Base-by-base conservation (phyloP, 345 rosid species). In the Brassica rapa region DNA sequence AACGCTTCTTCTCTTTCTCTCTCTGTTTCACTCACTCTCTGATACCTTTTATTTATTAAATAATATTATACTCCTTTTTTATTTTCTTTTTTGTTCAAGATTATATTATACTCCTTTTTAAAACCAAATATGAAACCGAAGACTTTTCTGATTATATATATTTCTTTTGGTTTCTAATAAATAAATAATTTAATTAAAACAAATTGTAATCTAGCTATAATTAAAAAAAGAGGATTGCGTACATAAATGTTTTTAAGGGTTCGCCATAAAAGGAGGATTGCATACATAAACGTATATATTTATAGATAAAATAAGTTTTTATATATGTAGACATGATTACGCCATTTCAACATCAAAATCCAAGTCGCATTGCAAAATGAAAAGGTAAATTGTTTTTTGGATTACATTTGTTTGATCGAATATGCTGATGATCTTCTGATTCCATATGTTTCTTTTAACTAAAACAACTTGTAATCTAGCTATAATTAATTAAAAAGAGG, bases 41-140 rank as follows among this genome's bases (percentile, higher is more conserved):
- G 15, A n/a, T 12, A 43, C 43, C 19, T 6, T 72, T 41, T 65
- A 66, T 66, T 60, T 72, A 72, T 56, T 59, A 67, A 3, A 3
- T 59, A 60, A 60, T 73, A 67, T 46, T 33, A 73, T 65, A 4
- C 1, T 2, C 1, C 19, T 30, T 72, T 62, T n/a, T 19, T 19
- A 19, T 19, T 19, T 19, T 19, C 21, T 19, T 19, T 19, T 19
- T 19, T 19, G 21, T 19, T 19, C 21, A 19, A 19, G 21, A 19
- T 19, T 19, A 60, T 73, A 67, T 46, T 33, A 73, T 65, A 4
- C 1, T 2, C 1, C 19, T 30, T 72, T 62, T 53, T n/a, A 77
- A 65, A 75, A 55, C 55, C 7, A 5, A 59, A 61, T 67, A 25
- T 68, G 78, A 73, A 79, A 79, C 78, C 51, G 82, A 79, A 73